These are phyloP conservation scores for Boletus rubropictus DNA, from an alignment of 768 basidiomycete genomes.

Conservation along the genomic window DNA sequence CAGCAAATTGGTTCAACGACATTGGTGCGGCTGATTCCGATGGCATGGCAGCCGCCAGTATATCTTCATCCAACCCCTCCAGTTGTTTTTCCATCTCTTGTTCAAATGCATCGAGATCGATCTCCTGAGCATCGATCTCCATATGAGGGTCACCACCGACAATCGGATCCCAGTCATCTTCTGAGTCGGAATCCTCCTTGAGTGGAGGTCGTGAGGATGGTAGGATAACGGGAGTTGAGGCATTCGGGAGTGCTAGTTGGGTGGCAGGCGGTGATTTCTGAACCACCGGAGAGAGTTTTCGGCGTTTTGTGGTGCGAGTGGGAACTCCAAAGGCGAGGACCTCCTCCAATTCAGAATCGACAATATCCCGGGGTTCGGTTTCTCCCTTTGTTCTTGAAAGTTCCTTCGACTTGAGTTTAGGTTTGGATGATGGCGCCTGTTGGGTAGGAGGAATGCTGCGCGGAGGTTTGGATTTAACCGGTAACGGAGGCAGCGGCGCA, in stretches of 20 bases:
- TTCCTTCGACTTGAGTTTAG: conserved; percentile 26
- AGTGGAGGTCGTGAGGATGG: conserved; percentile 26
- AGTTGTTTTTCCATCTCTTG: conserved; percentile 33
- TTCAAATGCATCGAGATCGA: conserved; percentile 33
- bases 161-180: conserved; percentile 52
- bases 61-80: conserved; percentile 46
- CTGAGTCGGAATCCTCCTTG: conserved; percentile 37
- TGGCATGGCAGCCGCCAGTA: conserved; percentile 38
- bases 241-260: conserved; percentile 38
- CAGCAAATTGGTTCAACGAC: conserved; percentile 47
- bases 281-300: conserved; percentile 16
- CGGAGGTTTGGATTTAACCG: conserved; percentile 32
- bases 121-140: conserved; percentile 31
- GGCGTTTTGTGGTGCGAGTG: conserved; percentile 35
- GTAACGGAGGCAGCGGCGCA: conserved; percentile 20
- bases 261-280: conserved; percentile 13
- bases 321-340: conserved; percentile 46
- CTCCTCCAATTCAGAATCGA: conserved; percentile 38
- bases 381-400: conserved; percentile 21
- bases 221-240: conserved; percentile 27
- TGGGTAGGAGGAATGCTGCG: conserved; percentile 22
- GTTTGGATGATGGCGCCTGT: conserved; percentile 19
- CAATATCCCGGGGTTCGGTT: conserved; percentile 4
- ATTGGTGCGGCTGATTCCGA: conserved; percentile 40
- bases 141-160: conserved; percentile 18